Conservation (phyloP, 78 protist genomes). For the Tieghemostelium lacteum region DNA sequence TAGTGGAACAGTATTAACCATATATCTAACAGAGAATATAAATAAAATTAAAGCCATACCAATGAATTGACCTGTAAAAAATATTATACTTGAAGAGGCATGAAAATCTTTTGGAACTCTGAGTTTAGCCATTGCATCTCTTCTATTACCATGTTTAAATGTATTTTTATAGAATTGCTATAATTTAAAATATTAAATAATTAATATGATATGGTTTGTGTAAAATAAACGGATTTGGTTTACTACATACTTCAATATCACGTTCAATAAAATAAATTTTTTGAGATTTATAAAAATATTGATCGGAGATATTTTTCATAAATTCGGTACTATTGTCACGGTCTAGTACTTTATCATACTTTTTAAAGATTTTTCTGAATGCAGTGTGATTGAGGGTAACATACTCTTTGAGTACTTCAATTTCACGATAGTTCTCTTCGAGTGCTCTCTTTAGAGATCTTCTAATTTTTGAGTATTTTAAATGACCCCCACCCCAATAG, state of each 20-base stretch:
- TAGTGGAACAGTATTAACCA: conserved; percentile 28
- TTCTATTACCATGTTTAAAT: conserved; percentile 45
- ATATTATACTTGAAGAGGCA: conserved; percentile 31
- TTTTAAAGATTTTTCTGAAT: conserved; percentile 61
- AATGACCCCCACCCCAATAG: conserved; percentile 10
- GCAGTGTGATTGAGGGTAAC: conserved; percentile 41
- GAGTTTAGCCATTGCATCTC: conserved; percentile 56
- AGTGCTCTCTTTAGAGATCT: conserved; percentile 53
- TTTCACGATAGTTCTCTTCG: conserved; percentile 58
- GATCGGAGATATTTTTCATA: not conserved
- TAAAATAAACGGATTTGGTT: not conserved
- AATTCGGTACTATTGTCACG: not conserved
- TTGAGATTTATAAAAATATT: conserved; percentile 53
- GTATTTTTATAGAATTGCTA: conserved; percentile 18
- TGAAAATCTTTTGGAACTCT: conserved; percentile 25
- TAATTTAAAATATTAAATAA: not conserved
- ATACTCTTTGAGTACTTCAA: conserved; percentile 57
- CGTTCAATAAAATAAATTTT: conserved; percentile 3
- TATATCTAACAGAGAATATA: conserved; percentile 50
- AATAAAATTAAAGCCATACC: conserved; percentile 19
- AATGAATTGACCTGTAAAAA: conserved; percentile 28
- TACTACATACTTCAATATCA: conserved; percentile 25
- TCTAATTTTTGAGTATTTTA: conserved; percentile 23
- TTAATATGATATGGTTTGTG: not conserved
- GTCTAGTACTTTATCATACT: conserved; percentile 46